Conservation (phyloP, 306 rosid species). For the Malus sylvestris region DNA sequence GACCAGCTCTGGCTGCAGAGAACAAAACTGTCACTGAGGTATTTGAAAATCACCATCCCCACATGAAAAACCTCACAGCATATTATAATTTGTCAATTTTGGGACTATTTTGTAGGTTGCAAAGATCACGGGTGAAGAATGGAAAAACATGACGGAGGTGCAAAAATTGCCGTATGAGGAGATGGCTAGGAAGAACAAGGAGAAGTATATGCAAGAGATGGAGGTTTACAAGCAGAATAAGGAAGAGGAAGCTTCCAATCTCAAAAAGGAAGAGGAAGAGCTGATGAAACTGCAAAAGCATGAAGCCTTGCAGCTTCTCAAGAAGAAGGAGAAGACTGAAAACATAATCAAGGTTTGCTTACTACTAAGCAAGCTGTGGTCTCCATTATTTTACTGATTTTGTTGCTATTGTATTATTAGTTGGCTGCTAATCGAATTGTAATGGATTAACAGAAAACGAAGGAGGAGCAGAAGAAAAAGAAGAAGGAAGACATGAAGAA, state of each 20-base stretch:
- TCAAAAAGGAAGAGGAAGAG: constrained; percentile 71
- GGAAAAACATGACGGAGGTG: constrained; percentile 74
- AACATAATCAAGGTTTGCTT: constrained; percentile 59
- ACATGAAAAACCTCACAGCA: neutral
- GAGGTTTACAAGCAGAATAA: constrained; percentile 67
- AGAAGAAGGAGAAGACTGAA: constrained; percentile 88
- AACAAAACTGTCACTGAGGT: constrained; percentile 62
- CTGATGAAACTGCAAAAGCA: constrained; percentile 75
- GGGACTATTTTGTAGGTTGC: constrained; percentile 36
- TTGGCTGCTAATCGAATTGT: neutral
- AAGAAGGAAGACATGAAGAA: constrained; percentile 45
- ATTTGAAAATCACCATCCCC: neutral
- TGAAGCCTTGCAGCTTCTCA: constrained; percentile 71
- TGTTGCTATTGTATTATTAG: neutral
- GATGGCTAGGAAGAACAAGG: constrained; percentile 79
- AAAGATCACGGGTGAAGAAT: constrained; percentile 73
- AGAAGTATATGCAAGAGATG: constrained; percentile 62
- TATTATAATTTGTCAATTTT: neutral
- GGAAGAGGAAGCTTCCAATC: constrained; percentile 60
- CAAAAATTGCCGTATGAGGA: constrained; percentile 69
- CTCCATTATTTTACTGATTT: neutral
- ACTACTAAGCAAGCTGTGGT: neutral
- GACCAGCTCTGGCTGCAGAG: constrained; percentile 52
- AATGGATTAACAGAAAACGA: constrained; percentile 44
- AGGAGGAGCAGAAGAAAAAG: constrained; percentile 60